Evolutionary conservation across 2,329 filamentous ascomycete species (phyloP).

Genomic region (Ophiostoma himal-ulmi): DNA sequence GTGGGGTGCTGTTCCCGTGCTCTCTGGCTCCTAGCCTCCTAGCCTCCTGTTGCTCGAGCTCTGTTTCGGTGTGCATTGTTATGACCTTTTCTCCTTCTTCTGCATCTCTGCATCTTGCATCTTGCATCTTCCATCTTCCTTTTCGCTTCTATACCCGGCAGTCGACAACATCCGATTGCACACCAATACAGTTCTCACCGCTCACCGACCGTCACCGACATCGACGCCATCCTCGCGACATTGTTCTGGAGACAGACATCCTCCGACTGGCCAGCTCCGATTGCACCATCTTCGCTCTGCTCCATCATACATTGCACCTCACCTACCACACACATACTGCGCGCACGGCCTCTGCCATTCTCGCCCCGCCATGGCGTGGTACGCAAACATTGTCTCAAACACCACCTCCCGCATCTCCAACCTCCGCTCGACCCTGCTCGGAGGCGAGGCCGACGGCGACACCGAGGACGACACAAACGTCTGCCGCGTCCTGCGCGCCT

Average conservation of each 20-base stretch:
- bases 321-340: neutral
- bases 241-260: neutral
- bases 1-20: constrained; percentile 5
- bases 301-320: constrained; percentile 45
- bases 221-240: neutral
- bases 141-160: neutral
- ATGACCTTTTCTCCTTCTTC: neutral
- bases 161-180: neutral
- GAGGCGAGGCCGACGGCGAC: constrained; percentile 61
- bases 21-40: neutral
- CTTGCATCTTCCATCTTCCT: too few species aligned
- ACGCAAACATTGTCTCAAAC: constrained; percentile 64
- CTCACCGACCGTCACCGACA: neutral
- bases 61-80: neutral
- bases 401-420: constrained; percentile 61
- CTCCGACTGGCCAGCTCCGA: neutral
- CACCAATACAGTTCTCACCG: neutral
- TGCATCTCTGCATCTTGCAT: neutral
- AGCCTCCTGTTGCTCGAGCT: neutral
- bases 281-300: neutral
- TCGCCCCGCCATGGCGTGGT: constrained; percentile 46
- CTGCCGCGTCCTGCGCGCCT: constrained; percentile 83
- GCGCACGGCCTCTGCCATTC: neutral
- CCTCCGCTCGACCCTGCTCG: constrained; percentile 63
- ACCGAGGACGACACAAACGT: constrained; percentile 90